A percentile compares a stretch with the other conserved stretches of the same genome.
These are phyloP conservation scores for Colletotrichum sp. DNA, from an alignment of 2,329 filamentous ascomycete species.

Conservation along the genomic window DNA sequence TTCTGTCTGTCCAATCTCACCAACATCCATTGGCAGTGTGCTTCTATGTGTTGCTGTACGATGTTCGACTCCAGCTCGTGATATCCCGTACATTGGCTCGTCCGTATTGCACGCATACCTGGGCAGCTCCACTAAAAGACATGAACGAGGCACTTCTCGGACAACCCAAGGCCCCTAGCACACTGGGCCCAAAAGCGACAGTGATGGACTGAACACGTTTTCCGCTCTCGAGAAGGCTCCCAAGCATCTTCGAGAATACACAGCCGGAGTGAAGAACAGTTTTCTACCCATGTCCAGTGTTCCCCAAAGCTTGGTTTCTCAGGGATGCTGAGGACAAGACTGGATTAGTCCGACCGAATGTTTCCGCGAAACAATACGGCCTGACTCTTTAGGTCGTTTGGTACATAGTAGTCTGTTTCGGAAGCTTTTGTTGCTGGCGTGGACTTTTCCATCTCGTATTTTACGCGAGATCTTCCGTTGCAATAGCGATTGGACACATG, in stretches of 20 bases:
- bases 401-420: background rate
- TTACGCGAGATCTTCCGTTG: background rate
- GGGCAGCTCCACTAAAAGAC: background rate
- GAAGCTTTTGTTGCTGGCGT: background rate
- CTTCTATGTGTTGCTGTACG: background rate
- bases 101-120: background rate
- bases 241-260: background rate
- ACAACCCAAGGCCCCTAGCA: background rate
- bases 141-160: background rate
- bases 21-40: background rate
- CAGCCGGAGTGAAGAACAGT: background rate
- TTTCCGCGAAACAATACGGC: background rate
- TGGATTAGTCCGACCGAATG: background rate
- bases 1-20: background rate
- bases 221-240: background rate
- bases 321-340: background rate
- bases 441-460: background rate
- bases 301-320: background rate
- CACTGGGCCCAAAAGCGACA: background rate
- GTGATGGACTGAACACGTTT: background rate
- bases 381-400: background rate
- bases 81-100: background rate
- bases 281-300: background rate
- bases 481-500: background rate
- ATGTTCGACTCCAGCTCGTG: background rate